Percentiles rank a stretch among this genome's conserved stretches.
Evolutionary conservation across 1,284 basidiomycete species (phyloP).

Genomic region (Psilocybe mexicana): DNA sequence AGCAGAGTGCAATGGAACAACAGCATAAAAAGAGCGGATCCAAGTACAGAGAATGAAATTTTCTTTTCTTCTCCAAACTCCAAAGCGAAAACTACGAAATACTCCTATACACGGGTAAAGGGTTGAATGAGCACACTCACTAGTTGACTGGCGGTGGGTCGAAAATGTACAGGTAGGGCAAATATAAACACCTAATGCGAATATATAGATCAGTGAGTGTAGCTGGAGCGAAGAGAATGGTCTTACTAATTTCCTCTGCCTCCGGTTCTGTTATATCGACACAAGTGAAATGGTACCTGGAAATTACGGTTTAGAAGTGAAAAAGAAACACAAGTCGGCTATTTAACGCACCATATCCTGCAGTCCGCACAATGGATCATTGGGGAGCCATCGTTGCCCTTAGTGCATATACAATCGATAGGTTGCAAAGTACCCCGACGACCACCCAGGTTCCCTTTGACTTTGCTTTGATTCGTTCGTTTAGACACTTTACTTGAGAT

Average conservation of each 20-base stretch:
- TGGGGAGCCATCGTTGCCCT: constrained; percentile 73
- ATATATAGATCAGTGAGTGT: constrained; percentile 6
- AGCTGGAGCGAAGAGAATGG: constrained; percentile 1
- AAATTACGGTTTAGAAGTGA: constrained; percentile 5
- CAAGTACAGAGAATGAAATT: constrained; percentile 18
- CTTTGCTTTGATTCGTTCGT: constrained; percentile 1
- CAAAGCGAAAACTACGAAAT: constrained; percentile 21
- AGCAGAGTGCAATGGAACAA: constrained; percentile 6
- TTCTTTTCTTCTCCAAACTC: constrained; percentile 15
- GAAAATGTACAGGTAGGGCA: constrained; percentile 66
- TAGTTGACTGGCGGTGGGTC: constrained; percentile 67
- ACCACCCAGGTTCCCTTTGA: constrained; percentile 22
- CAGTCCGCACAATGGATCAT: constrained; percentile 80
- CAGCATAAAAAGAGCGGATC: constrained; percentile 4
- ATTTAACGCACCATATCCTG: constrained; percentile 64
- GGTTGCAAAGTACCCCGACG: constrained; percentile 23
- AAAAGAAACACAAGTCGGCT: background rate
- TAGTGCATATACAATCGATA: constrained; percentile 58
- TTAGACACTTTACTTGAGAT: background rate
- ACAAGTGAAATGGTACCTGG: constrained; percentile 78
- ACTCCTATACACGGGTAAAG: constrained; percentile 28
- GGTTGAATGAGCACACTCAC: constrained; percentile 62
- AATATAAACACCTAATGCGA: constrained; percentile 60
- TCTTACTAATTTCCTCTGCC: constrained; percentile 77
- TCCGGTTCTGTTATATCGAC: constrained; percentile 57